Evolutionary conservation across 2,329 filamentous ascomycete genomes (phyloP).

Genomic region (Ophioceras dolichostomum): DNA sequence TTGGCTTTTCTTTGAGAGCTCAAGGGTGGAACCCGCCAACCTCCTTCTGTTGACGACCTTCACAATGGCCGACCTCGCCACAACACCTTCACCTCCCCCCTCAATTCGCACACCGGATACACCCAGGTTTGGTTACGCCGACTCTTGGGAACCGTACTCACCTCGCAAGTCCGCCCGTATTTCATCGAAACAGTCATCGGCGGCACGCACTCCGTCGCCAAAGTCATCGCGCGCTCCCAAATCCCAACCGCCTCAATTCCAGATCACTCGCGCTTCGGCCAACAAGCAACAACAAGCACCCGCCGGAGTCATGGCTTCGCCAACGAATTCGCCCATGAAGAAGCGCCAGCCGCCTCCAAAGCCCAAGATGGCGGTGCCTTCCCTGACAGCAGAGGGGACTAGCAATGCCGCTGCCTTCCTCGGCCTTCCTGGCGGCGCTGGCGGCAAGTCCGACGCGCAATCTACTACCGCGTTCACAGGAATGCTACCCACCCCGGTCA

Average conservation of each 20-base stretch:
- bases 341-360: conserved; percentile 37
- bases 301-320: conserved; percentile 31
- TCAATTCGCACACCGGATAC: conserved; percentile 54
- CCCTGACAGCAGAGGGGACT: conserved; percentile 30
- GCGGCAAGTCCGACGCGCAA: neutral
- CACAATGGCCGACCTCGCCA: conserved; percentile 12
- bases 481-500: conserved; percentile 67
- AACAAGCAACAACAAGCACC: conserved; percentile 10
- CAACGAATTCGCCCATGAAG: conserved; percentile 31
- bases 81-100: conserved; percentile 49
- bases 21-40: too few species aligned
- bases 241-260: conserved; percentile 14
- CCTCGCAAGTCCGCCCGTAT: conserved; percentile 58
- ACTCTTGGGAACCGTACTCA: conserved; percentile 61
- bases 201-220: conserved; percentile 43
- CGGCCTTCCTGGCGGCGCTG: conserved; percentile 15
- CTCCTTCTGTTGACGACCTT: too few species aligned
- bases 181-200: conserved; percentile 36
- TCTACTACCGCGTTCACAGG: conserved; percentile 18
- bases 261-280: conserved; percentile 9
- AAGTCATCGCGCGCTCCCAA: conserved; percentile 12
- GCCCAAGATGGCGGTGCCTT: conserved; percentile 34
- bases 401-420: conserved; percentile 29
- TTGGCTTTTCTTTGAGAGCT: too few species aligned
- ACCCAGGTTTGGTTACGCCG: conserved; percentile 53